A percentile compares a stretch with the other conserved stretches of the same genome.
Conservation (phyloP, 1,139 yeast genomes). For the Barnettozyma hawaiiensis region DNA sequence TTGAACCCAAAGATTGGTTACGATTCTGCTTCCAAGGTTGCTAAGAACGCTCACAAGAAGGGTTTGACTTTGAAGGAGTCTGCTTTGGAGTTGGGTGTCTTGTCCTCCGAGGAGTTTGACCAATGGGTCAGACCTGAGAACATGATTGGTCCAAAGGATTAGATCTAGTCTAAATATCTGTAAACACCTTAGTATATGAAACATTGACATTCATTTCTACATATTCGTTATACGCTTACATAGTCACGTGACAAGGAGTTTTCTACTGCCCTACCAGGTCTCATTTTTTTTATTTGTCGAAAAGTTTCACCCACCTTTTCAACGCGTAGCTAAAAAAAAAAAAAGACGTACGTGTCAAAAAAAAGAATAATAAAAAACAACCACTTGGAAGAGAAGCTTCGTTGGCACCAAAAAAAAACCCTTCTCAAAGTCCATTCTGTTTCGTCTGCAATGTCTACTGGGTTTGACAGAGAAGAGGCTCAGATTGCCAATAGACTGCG, state of each 20-base stretch:
- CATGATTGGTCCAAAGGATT: constrained; percentile 86
- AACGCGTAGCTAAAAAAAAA: neutral
- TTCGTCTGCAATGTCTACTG: neutral
- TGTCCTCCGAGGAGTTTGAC: constrained; percentile 81
- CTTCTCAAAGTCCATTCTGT: neutral
- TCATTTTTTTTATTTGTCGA: too few species aligned
- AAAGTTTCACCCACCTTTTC: neutral
- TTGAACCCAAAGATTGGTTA: constrained; percentile 98
- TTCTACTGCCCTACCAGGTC: too few species aligned
- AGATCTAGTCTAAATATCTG: neutral
- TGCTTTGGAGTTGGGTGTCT: constrained; percentile 83
- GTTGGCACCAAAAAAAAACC: neutral
- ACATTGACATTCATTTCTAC: neutral
- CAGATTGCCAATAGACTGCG: constrained; percentile 4
- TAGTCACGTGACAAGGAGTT: too few species aligned
- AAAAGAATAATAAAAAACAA: too few species aligned
- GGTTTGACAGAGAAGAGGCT: constrained; percentile 2
- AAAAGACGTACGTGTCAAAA: constrained; percentile 2
- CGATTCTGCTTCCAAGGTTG: constrained; percentile 94
- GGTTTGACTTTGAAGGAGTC: constrained; percentile 93
- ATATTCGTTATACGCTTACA: too few species aligned
- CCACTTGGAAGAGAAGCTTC: neutral
- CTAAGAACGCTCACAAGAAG: constrained; percentile 97
- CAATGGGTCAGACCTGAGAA: constrained; percentile 97
- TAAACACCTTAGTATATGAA: neutral